These are phyloP conservation scores for Pyricularia sp. DNA, from an alignment of 2,329 filamentous ascomycete species.

Conservation along the genomic window DNA sequence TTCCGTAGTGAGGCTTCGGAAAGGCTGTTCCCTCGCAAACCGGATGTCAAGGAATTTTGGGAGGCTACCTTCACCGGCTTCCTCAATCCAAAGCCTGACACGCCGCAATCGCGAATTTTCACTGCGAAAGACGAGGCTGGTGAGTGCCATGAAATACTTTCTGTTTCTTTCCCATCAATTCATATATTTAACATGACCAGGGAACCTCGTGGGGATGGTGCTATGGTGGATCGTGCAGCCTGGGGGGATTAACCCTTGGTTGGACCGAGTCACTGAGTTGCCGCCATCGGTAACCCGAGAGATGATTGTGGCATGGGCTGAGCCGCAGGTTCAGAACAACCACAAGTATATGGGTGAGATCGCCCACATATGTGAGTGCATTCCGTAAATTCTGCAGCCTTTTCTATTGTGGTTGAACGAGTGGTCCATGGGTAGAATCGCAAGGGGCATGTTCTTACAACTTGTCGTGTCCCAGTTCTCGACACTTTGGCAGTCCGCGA, in stretches of 20 bases:
- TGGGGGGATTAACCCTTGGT: not conserved
- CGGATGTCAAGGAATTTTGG: not conserved
- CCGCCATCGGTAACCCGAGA: not conserved
- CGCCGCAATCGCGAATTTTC: not conserved
- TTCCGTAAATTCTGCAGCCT: not conserved
- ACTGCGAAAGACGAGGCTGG: not conserved
- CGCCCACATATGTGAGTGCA: conserved; percentile 2
- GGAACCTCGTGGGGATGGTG: not conserved
- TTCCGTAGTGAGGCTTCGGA: not conserved
- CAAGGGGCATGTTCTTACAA: not conserved
- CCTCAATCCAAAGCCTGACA: not conserved
- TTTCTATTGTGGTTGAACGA: too few species aligned
- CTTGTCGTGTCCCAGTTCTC: not conserved
- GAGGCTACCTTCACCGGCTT: not conserved
- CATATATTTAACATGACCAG: not conserved
- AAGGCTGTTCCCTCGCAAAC: not conserved
- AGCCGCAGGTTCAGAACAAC: not conserved
- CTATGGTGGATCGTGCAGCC: not conserved
- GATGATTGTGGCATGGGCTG: not conserved
- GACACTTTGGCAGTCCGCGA: not conserved
- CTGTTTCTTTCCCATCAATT: not conserved
- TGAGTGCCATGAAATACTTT: not conserved
- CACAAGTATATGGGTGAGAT: not conserved
- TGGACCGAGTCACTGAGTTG: not conserved
- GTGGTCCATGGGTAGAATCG: not conserved